A percentile compares a stretch with the other conserved stretches of the same genome.
Conservation (phyloP, 768 basidiomycete species). For the Macrocybe gigantea region DNA sequence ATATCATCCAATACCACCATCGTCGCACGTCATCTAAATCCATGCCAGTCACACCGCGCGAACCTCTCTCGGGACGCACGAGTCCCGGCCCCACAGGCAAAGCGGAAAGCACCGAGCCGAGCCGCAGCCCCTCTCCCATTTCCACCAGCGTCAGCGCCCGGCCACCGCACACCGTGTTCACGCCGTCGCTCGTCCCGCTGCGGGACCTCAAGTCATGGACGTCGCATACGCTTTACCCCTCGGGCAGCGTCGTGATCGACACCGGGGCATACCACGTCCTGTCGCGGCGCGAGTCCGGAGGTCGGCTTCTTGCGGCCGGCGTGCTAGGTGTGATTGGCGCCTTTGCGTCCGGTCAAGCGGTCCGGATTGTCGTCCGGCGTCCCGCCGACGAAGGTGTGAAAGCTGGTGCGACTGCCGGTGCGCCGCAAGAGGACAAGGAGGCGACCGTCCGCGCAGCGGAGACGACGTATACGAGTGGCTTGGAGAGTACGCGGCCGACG, state of each 20-base stretch:
- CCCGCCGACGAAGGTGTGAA: conserved; percentile 17
- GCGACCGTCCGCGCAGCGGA: no score
- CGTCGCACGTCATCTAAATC: conserved; percentile 27
- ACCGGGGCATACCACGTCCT: conserved; percentile 84
- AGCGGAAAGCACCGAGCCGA: conserved; percentile 8
- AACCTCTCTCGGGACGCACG: conserved; percentile 16
- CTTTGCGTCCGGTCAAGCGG: conserved; percentile 94
- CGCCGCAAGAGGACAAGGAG: conserved; percentile 17
- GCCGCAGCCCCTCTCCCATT: conserved; percentile 14
- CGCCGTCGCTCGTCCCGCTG: conserved; percentile 63
- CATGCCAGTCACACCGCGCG: conserved; percentile 28
- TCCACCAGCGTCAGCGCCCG: conserved; percentile 25
- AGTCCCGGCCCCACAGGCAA: conserved; percentile 8
- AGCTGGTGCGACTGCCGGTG: conserved; percentile 20
- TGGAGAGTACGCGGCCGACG: conserved; percentile 44
- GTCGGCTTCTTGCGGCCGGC: conserved; percentile 87
- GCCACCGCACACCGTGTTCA: conserved; percentile 88
- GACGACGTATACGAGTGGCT: conserved; percentile 24
- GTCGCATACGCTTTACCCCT: conserved; percentile 85
- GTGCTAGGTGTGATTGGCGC: conserved; percentile 82
- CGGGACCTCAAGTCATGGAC: conserved; percentile 95
- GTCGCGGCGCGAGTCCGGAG: conserved; percentile 81
- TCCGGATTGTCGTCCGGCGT: conserved; percentile 65
- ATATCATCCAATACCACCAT: conserved; percentile 76
- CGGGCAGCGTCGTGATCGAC: conserved; percentile 87